Base-by-base conservation (phyloP, 345 rosid genomes). In the Aethionema arabicum region DNA sequence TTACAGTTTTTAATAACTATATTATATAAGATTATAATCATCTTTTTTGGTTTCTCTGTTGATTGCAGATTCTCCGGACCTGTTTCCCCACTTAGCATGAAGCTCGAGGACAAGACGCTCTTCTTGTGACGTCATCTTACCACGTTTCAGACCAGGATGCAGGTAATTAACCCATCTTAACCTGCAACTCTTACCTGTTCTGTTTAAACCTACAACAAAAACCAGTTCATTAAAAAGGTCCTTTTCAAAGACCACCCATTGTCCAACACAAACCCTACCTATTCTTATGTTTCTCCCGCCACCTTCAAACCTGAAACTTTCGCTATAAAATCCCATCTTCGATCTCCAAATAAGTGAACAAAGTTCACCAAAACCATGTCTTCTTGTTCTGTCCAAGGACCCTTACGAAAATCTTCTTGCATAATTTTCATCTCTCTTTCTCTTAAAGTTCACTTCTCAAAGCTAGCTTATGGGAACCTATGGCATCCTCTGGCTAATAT, bases 221-320 rank as follows among this genome's bases (percentile, higher is more conserved):
- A 82, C 76, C 77, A 80, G 46, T 75, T 52, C 71, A 79, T 80
- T 70, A 83, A 35, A 35, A 80, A 40, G 61, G 82, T 73, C 76
- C 83, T 76, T 71, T 70, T 66, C 70, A 68, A 56, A 76, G 80
- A 66, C 79, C 80, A 59, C 70, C 75, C 76, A 78, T 76, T 54
- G 80, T 54, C 76, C 79, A 66, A 35, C 60, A 74, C 60, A 74
- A 74, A 30, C 91, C 70, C 39, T 83, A 87, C 97, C 95, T 87
- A 87, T 54, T 63, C 74, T 70, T 72, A 78, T 58, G 67, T 80
- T 79, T 85, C 97, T 84, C 99, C 99, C 99, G 76, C 99, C 99
- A 87, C 97, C 97, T 87, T 90, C 97, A 93, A 93, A 93, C 99
- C 99, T 93, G 99, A 93, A 74, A 93, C 92, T 79, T 93, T 84